Evolutionary conservation across 2,329 filamentous ascomycete genomes (phyloP).

Genomic region (Arachnomyces sp.): DNA sequence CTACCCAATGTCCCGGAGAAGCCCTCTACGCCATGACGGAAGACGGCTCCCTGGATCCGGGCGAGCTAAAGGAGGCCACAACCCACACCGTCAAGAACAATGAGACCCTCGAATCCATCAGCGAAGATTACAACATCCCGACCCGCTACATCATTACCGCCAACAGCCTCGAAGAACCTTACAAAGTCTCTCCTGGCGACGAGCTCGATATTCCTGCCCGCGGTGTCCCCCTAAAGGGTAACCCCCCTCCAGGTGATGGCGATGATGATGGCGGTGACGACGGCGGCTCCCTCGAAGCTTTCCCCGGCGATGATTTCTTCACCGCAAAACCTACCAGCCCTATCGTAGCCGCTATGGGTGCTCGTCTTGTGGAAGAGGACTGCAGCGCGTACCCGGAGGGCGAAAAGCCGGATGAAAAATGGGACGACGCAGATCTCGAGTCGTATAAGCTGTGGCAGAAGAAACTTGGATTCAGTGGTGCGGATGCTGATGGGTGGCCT

Average conservation of each 20-base stretch:
- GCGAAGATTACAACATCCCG: no score
- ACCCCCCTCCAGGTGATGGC: background rate
- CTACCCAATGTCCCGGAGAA: constrained; percentile 4
- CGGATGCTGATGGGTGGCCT: constrained; percentile 7
- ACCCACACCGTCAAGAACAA: no score
- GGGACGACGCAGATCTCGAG: constrained; percentile 3
- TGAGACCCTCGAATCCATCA: no score
- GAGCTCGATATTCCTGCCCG: no score
- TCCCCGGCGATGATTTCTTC: constrained; percentile 2
- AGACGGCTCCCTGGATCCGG: constrained; percentile 4
- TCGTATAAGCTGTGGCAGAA: constrained; percentile 5
- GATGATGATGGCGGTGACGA: background rate
- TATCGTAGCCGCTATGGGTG: constrained; percentile 5
- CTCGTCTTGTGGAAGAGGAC: constrained; percentile 2
- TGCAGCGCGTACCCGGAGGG: constrained; percentile 5
- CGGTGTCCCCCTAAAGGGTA: no score
- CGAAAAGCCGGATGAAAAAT: background rate
- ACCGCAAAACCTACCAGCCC: constrained; percentile 1
- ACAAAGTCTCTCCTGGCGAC: no score
- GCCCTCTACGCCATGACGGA: constrained; percentile 5
- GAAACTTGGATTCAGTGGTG: constrained; percentile 3
- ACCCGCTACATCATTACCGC: no score
- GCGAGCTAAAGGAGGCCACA: background rate
- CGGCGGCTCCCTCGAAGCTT: background rate
- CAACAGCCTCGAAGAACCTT: no score